These are phyloP conservation scores for Tetragonia tetragonoides DNA, from an alignment of 148 eudicot genomes.

Conservation along the genomic window DNA sequence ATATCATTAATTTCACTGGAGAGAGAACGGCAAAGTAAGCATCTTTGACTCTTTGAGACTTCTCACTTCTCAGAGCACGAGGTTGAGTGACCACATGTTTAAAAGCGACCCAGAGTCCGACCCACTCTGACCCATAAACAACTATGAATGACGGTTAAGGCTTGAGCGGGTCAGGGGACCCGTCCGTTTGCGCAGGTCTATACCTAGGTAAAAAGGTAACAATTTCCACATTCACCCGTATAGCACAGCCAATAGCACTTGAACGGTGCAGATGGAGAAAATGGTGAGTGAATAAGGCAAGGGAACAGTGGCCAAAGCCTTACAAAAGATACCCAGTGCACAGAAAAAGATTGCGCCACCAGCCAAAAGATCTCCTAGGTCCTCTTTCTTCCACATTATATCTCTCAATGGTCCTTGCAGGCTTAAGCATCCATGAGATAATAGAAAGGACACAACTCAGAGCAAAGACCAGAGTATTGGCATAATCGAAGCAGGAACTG, in stretches of 20 bases:
- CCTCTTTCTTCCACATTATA: neutral
- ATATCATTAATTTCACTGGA: no score
- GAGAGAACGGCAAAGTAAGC: no score
- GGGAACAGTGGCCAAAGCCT: neutral
- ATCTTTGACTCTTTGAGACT: no score
- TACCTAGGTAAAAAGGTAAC: no score
- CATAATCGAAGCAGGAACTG: neutral
- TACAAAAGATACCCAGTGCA: neutral
- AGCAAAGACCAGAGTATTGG: neutral
- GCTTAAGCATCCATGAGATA: neutral
- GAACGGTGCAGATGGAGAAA: neutral
- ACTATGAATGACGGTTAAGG: no score
- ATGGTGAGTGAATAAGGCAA: neutral
- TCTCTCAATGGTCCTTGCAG: neutral
- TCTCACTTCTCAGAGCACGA: no score
- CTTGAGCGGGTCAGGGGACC: no score
- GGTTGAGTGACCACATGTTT: no score
- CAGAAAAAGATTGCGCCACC: neutral
- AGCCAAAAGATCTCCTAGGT: neutral
- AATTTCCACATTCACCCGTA: no score
- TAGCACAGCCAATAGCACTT: neutral
- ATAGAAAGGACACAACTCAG: neutral
- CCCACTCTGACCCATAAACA: no score
- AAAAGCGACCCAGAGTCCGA: no score
- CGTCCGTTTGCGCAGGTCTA: no score